Evolutionary conservation across 2,329 filamentous ascomycete species (phyloP).

Genomic region (Apiospora kogelbergensis): DNA sequence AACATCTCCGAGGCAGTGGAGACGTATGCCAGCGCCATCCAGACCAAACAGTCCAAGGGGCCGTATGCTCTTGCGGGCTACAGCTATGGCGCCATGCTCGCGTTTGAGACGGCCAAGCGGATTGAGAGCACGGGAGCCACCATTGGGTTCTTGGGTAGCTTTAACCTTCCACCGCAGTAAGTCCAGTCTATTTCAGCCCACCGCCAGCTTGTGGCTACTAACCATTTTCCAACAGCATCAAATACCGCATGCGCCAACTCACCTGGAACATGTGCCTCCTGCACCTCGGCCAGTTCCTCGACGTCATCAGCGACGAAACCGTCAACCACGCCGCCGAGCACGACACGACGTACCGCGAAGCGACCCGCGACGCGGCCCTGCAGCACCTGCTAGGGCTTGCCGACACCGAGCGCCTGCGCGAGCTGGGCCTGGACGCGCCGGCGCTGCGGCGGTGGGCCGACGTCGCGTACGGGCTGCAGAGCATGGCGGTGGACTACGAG

Average conservation of each 20-base stretch:
- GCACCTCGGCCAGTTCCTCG: constrained; percentile 34
- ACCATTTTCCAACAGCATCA: constrained; percentile 26
- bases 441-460: constrained; percentile 34
- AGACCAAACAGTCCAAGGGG: constrained; percentile 38
- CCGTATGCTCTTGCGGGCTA: constrained; percentile 49
- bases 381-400: constrained; percentile 22
- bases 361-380: constrained; percentile 17
- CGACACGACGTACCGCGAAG: too few species aligned
- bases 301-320: constrained; percentile 31
- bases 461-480: constrained; percentile 36
- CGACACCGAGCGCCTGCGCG: constrained; percentile 24
- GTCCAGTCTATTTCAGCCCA: too few species aligned
- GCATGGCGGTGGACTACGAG: constrained; percentile 42
- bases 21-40: constrained; percentile 39
- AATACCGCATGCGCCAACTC: constrained; percentile 32
- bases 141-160: constrained; percentile 40
- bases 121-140: constrained; percentile 24
- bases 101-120: constrained; percentile 45
- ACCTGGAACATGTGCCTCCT: constrained; percentile 32
- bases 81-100: constrained; percentile 42
- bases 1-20: constrained; percentile 35
- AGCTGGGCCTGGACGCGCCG: constrained; percentile 30
- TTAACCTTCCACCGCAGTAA: constrained; percentile 42
- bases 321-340: neutral
- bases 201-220: too few species aligned